Evolutionary conservation across 306 rosid genomes (phyloP).

Genomic region (Pterocarpus macrocarpus): DNA sequence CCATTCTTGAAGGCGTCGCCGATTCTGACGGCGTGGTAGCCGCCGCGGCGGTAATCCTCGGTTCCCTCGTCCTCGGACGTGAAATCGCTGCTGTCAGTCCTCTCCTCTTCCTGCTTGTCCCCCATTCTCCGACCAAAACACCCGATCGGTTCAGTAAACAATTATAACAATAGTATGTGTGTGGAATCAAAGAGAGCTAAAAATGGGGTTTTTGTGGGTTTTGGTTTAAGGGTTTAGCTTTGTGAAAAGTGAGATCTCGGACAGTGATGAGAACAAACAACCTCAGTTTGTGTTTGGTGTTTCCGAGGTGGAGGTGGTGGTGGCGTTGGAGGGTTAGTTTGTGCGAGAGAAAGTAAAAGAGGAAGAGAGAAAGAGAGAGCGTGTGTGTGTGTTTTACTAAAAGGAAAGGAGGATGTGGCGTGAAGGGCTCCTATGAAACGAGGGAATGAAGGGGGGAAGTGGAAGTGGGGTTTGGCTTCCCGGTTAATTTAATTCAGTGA

Average conservation of each 20-base stretch:
- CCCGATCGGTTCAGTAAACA: neutral
- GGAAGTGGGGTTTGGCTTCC: neutral
- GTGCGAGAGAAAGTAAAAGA: too few species aligned
- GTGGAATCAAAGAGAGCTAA: neutral
- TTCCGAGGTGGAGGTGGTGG: neutral
- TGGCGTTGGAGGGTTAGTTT: neutral
- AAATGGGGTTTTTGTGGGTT: neutral
- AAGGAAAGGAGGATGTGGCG: too few species aligned
- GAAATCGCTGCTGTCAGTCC: constrained; percentile 83
- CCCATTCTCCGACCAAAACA: constrained; percentile 53
- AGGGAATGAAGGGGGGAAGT: too few species aligned
- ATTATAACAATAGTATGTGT: neutral
- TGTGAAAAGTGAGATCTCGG: neutral
- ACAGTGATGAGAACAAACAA: neutral
- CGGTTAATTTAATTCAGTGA: constrained; percentile 45
- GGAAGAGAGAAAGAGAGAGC: too few species aligned
- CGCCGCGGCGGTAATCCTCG: constrained; percentile 95
- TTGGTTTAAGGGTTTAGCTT: neutral
- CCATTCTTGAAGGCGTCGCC: constrained; percentile 82
- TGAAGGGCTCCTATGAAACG: too few species aligned
- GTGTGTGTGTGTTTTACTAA: neutral
- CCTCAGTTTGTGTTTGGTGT: neutral
- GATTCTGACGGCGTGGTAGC: constrained; percentile 92
- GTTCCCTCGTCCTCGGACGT: constrained; percentile 98
- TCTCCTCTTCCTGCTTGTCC: constrained; percentile 61